Evolutionary conservation across 2,329 filamentous ascomycete genomes (phyloP).

Genomic region (Lachnellula occidentalis): DNA sequence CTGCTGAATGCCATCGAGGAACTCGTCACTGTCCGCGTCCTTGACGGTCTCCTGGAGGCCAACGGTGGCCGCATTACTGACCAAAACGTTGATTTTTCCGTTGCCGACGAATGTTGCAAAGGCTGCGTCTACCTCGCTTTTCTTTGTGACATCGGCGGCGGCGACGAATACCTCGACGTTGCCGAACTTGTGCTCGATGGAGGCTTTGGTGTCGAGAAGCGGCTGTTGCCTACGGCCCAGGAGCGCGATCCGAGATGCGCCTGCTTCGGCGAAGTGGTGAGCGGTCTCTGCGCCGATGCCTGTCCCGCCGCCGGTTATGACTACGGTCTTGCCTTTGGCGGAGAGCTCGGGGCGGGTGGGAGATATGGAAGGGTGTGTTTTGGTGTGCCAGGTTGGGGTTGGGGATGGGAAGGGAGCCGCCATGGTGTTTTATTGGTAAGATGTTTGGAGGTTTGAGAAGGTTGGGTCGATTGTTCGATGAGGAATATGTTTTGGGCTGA

Average conservation of each 20-base stretch:
- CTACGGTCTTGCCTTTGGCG: constrained; percentile 34
- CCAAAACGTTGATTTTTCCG: constrained; percentile 36
- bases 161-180: constrained; percentile 31
- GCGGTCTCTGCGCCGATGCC: constrained; percentile 43
- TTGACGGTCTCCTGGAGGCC: constrained; percentile 27
- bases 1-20: constrained; percentile 31
- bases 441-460: constrained; percentile 10
- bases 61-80: constrained; percentile 35
- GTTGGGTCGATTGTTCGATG: constrained; percentile 6
- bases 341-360: constrained; percentile 37
- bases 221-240: constrained; percentile 36
- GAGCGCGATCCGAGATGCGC: constrained; percentile 39
- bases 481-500: constrained; percentile 8
- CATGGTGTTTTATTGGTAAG: constrained; percentile 17
- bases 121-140: constrained; percentile 30
- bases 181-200: constrained; percentile 32
- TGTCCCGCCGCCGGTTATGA: constrained; percentile 41
- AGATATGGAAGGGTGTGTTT: constrained; percentile 34
- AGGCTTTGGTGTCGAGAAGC: constrained; percentile 34
- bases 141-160: constrained; percentile 31
- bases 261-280: constrained; percentile 38
- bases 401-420: constrained; percentile 34
- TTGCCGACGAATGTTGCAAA: constrained; percentile 29
- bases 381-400: constrained; percentile 34
- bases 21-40: constrained; percentile 29